These are phyloP conservation scores for Agaricus subrufescens DNA, from an alignment of 768 basidiomycete species.

Conservation along the genomic window DNA sequence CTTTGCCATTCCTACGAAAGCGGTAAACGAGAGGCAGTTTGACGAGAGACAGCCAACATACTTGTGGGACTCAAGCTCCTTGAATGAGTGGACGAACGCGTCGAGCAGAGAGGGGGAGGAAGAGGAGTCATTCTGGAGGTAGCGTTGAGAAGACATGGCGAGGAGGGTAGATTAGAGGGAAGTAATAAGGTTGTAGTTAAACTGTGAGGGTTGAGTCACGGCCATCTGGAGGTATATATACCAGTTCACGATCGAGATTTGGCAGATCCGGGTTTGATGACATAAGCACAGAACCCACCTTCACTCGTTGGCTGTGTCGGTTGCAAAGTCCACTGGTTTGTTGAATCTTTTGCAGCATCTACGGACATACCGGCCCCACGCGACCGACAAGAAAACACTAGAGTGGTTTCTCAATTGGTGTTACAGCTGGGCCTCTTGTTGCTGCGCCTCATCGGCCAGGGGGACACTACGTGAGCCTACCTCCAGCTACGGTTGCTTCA, in stretches of 20 bases:
- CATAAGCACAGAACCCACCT: neutral
- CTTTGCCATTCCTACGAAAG: slow-evolving; percentile 48
- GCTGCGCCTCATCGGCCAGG: neutral
- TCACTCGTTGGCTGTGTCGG: slow-evolving; percentile 3
- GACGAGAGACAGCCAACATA: slow-evolving; percentile 24
- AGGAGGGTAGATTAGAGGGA: neutral
- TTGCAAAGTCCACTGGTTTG: too few relatives aligned
- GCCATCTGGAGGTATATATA: slow-evolving; percentile 6
- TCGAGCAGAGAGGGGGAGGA: slow-evolving; percentile 29
- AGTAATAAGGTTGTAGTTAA: neutral
- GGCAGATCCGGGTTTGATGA: neutral
- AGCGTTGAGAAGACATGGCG: neutral
- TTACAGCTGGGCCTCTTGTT: too few relatives aligned
- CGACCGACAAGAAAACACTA: too few relatives aligned
- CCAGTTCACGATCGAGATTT: slow-evolving; percentile 5
- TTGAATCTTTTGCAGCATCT: too few relatives aligned
- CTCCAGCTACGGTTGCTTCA: neutral
- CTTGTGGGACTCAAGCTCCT: slow-evolving; percentile 64
- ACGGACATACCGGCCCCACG: too few relatives aligned
- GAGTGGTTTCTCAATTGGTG: too few relatives aligned
- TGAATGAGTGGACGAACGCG: slow-evolving; percentile 53
- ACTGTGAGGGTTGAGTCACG: neutral
- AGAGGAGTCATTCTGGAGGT: too few relatives aligned
- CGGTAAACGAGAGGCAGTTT: slow-evolving; percentile 1
- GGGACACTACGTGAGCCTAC: neutral